Percentiles rank a stretch among this genome's conserved stretches.
These are phyloP conservation scores for Mediolabrus comicus DNA, from an alignment of 108 stramenopile genomes.

Conservation along the genomic window DNA sequence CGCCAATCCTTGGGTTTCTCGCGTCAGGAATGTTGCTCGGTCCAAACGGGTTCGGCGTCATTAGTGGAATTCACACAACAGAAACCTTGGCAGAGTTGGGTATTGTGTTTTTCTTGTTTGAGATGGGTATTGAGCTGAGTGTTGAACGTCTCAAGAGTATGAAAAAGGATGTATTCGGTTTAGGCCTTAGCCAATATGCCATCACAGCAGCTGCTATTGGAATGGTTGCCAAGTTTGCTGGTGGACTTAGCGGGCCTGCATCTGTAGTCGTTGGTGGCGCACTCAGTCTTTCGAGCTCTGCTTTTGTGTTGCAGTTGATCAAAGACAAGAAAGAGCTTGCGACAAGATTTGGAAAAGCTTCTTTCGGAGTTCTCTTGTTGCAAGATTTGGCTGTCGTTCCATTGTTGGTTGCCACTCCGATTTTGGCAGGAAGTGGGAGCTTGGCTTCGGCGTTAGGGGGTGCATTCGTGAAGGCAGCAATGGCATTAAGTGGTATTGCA, in stretches of 20 bases:
- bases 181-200: slow-evolving; percentile 87
- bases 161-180: slow-evolving; percentile 92
- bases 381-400: slow-evolving; percentile 97
- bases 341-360: slow-evolving; percentile 90
- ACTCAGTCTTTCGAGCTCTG: slow-evolving; percentile 86
- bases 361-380: slow-evolving; percentile 91
- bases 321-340: slow-evolving; percentile 94
- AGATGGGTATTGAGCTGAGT: slow-evolving; percentile 96
- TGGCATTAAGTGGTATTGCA: slow-evolving; percentile 88
- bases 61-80: slow-evolving; percentile 78
- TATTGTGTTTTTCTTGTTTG: slow-evolving; percentile 96
- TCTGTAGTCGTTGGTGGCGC: slow-evolving; percentile 89
- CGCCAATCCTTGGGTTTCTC: slow-evolving; percentile 93
- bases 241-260: slow-evolving; percentile 73
- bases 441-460: slow-evolving; percentile 79
- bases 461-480: slow-evolving; percentile 84
- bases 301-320: slow-evolving; percentile 94
- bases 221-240: slow-evolving; percentile 59
- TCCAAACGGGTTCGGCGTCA: slow-evolving; percentile 86
- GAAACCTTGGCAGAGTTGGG: slow-evolving; percentile 90
- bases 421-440: slow-evolving; percentile 89
- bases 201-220: slow-evolving; percentile 62
- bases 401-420: slow-evolving; percentile 91
- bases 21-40: slow-evolving; percentile 89
- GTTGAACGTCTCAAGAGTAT: slow-evolving; percentile 81